Evolutionary conservation across 345 rosid species (phyloP).

Genomic region (Ceriops tagal): DNA sequence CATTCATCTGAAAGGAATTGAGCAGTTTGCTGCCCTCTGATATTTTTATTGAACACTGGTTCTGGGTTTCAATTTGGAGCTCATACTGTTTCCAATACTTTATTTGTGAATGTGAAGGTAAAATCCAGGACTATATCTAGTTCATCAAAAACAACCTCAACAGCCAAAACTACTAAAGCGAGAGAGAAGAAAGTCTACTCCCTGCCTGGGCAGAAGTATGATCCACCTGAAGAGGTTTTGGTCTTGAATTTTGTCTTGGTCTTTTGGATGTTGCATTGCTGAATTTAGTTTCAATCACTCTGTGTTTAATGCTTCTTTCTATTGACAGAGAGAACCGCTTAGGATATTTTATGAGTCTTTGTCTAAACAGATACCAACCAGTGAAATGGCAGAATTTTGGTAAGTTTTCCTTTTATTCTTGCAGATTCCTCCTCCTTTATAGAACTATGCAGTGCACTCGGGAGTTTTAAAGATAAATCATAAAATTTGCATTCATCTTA

Average conservation of each 20-base stretch:
- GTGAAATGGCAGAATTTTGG: slow-evolving; percentile 68
- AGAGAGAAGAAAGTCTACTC: slow-evolving; percentile 89
- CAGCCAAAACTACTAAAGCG: slow-evolving; percentile 45
- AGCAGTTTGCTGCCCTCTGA: neutral
- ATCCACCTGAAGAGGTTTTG: slow-evolving; percentile 87
- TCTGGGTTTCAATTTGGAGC: neutral
- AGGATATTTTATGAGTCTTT: slow-evolving; percentile 94
- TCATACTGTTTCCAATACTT: neutral
- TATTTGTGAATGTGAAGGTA: slow-evolving; percentile 42
- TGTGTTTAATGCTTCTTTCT: too few relatives aligned
- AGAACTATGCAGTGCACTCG: too few relatives aligned
- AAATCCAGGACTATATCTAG: slow-evolving; percentile 43
- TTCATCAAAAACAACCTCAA: slow-evolving; percentile 45
- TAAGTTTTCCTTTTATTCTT: slow-evolving; percentile 24
- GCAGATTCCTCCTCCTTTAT: neutral
- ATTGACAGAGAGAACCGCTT: slow-evolving; percentile 38
- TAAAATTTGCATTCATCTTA: too few relatives aligned
- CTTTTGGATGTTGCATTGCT: neutral
- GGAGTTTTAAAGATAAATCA: neutral
- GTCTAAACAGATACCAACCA: slow-evolving; percentile 72
- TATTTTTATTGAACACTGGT: slow-evolving; percentile 6
- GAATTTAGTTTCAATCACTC: neutral
- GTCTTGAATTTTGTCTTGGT: slow-evolving; percentile 1
- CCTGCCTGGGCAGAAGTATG: slow-evolving; percentile 76
- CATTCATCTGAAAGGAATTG: slow-evolving; percentile 4